Conservation (phyloP, 495 filamentous ascomycete species). For the Darksidea phi region DNA sequence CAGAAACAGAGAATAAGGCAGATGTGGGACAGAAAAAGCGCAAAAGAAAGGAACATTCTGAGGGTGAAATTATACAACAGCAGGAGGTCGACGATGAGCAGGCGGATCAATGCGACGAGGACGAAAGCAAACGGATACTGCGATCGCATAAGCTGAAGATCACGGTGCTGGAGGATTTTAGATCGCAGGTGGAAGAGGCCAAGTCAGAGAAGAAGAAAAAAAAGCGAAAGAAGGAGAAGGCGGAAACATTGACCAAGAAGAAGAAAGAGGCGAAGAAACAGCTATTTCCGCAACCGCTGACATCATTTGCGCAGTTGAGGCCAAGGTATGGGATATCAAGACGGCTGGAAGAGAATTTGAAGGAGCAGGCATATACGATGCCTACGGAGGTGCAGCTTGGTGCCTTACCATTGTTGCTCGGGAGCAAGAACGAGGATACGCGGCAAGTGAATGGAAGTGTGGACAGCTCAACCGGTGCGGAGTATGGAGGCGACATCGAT, state of each 20-base stretch:
- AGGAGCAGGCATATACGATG: constrained; percentile 73
- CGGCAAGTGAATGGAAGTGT: neutral
- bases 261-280: constrained; percentile 54
- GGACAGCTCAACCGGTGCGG: neutral
- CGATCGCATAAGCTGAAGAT: constrained; percentile 85
- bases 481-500: constrained; percentile 50
- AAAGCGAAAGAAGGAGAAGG: constrained; percentile 43
- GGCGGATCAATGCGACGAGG: constrained; percentile 44
- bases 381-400: constrained; percentile 95
- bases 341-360: constrained; percentile 74
- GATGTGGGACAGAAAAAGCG: constrained; percentile 3
- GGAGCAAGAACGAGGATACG: constrained; percentile 46
- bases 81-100: no score
- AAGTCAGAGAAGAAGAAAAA: constrained; percentile 31
- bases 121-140: constrained; percentile 71
- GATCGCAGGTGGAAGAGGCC: constrained; percentile 1
- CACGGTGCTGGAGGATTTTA: constrained; percentile 56
- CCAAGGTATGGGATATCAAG: constrained; percentile 66
- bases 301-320: constrained; percentile 70
- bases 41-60: neutral
- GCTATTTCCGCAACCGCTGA: constrained; percentile 73
- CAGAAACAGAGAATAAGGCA: neutral
- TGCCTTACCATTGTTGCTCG: constrained; percentile 73
- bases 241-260: constrained; percentile 49
- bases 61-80: no score